phyloP scores from a whole-genome alignment of 2,329 filamentous ascomycete species.

The Claviceps spartinae region DNA sequence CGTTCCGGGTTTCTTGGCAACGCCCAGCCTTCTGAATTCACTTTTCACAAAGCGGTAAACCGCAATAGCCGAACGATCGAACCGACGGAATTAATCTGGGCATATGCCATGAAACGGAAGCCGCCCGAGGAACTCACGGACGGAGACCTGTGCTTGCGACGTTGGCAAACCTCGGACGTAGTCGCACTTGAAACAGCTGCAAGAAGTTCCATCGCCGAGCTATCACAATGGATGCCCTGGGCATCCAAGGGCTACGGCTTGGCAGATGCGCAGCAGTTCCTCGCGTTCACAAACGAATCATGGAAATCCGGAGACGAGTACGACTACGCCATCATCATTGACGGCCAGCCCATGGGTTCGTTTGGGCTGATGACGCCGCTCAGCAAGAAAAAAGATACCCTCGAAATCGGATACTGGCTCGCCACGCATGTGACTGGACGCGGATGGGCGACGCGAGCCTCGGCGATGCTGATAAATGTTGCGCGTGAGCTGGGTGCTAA shows the following conservation, averaged over 20 bases:
- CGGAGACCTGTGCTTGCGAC: slow-evolving; percentile 6
- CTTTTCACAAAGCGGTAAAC: no score
- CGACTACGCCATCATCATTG: slow-evolving; percentile 8
- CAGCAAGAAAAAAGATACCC: neutral
- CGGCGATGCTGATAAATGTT: slow-evolving; percentile 5
- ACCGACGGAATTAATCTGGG: neutral
- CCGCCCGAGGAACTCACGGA: slow-evolving; percentile 7
- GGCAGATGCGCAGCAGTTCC: slow-evolving; percentile 4
- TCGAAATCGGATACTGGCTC: slow-evolving; percentile 12
- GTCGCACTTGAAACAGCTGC: slow-evolving; percentile 5
- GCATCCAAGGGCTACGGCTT: slow-evolving; percentile 7
- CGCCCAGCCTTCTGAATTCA: neutral
- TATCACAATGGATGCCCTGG: slow-evolving; percentile 10
- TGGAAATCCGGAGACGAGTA: slow-evolving; percentile 7
- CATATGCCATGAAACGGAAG: neutral
- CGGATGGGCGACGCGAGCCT: slow-evolving; percentile 8
- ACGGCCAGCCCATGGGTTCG: slow-evolving; percentile 5
- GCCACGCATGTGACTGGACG: slow-evolving; percentile 8
- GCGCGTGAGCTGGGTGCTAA: slow-evolving; percentile 8
- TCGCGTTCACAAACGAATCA: slow-evolving; percentile 1
- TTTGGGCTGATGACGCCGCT: slow-evolving; percentile 6
- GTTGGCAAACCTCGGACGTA: slow-evolving; percentile 8
- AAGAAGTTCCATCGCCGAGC: slow-evolving; percentile 6
- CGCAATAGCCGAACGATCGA: no score
- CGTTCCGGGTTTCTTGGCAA: no score